A percentile compares a stretch with the other conserved stretches of the same genome.
These are phyloP conservation scores for Pythium diclinum DNA, from an alignment of 352 stramenopile genomes.

Conservation along the genomic window DNA sequence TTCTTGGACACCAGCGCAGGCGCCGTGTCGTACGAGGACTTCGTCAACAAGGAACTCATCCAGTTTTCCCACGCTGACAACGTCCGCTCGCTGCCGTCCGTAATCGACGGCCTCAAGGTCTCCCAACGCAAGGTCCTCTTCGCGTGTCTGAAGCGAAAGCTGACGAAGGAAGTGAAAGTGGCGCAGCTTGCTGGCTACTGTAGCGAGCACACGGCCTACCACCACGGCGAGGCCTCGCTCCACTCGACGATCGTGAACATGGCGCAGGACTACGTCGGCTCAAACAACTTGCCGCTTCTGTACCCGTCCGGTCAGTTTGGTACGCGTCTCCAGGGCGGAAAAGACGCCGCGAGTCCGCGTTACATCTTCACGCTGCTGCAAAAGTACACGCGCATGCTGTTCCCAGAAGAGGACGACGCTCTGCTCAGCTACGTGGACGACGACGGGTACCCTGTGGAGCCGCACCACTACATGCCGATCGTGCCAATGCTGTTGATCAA, in stretches of 20 bases:
- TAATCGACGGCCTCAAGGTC: conserved; percentile 98
- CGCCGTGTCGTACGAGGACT: conserved; percentile 93
- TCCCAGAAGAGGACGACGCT: conserved; percentile 97
- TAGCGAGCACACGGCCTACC: conserved; percentile 96
- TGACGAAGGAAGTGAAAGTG: conserved; percentile 99
- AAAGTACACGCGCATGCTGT: conserved; percentile 95
- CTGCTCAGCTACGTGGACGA: conserved; percentile 97
- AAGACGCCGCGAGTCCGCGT: conserved; percentile 95
- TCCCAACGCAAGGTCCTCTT: conserved; percentile 98
- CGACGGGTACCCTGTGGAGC: conserved; percentile 98
- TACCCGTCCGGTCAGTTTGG: conserved; percentile 98
- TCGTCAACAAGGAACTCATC: conserved; percentile 99
- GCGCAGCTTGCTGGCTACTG: conserved; percentile 99
- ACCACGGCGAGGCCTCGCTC: conserved; percentile 98
- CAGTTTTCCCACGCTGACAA: conserved; percentile 98
- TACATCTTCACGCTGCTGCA: conserved; percentile 99
- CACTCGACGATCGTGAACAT: conserved; percentile 98
- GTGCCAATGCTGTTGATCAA: conserved; percentile 97
- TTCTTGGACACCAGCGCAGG: conserved; percentile 93
- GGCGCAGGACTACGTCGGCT: conserved; percentile 97
- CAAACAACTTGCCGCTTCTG: conserved; percentile 99
- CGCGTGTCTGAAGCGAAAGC: conserved; percentile 97
- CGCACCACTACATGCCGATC: conserved; percentile 96
- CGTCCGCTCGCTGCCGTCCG: conserved; percentile 92
- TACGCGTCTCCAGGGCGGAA: conserved; percentile 97